phyloP scores from a whole-genome alignment of 257 asterid species.

The Lycium ferocissimum region DNA sequence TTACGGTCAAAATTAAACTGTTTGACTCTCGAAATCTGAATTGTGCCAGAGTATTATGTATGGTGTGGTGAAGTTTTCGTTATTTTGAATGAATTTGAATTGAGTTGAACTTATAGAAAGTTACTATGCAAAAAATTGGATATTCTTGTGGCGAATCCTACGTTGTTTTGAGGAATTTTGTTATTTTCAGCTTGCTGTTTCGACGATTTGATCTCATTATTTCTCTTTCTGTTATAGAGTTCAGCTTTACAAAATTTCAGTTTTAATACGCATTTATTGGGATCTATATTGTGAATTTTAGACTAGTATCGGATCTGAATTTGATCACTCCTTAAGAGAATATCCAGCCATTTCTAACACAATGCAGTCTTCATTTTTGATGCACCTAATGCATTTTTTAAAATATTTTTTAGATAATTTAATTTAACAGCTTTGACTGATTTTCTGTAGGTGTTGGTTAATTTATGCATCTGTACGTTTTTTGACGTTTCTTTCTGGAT shows the following conservation, averaged over 20 bases:
- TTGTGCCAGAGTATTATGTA: no score
- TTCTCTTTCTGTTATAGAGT: neutral
- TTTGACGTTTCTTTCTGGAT: neutral
- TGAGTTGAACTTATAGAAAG: no score
- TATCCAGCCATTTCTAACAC: neutral
- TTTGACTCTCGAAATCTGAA: no score
- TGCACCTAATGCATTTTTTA: neutral
- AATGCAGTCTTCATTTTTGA: neutral
- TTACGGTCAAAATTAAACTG: no score
- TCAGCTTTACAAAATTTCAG: neutral
- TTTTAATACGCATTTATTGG: neutral
- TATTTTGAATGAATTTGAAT: no score
- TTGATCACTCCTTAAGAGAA: neutral
- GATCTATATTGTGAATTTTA: neutral
- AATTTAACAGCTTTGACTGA: neutral
- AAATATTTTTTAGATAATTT: neutral
- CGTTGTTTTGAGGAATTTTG: no score
- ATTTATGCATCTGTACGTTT: neutral
- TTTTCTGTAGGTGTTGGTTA: neutral
- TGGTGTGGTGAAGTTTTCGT: no score
- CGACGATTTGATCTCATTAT: neutral
- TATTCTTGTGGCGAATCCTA: no score
- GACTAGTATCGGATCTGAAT: slow-evolving; percentile 33
- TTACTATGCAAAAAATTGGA: no score
- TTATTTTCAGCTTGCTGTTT: no score